Evolutionary conservation across 2,329 filamentous ascomycete species (phyloP), one percentile per base, ranked within the genome.

Genomic region (Colletotrichum lentis): DNA sequence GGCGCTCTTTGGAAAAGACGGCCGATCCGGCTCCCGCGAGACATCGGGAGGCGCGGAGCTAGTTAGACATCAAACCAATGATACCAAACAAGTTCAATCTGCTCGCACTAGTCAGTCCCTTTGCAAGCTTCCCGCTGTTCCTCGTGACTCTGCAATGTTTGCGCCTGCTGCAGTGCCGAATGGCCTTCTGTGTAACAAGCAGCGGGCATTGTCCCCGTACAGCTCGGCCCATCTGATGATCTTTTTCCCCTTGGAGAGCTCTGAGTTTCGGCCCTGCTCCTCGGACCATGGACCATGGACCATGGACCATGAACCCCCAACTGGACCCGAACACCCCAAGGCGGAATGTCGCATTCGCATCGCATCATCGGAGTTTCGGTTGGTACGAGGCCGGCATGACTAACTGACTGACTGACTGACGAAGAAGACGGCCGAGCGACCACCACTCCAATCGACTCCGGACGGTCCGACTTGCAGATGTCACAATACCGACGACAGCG

Each of bases 41-140:
- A 47, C 49, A 52, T 58, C 43, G 44, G 31, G 47, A 39, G 65
- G 58, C 54, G 41, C 49, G 18, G 54, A 52, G 46, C 49, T 64
- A 59, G 43, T 52, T 68, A 68, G 55, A 57, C 24, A 46, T 2
- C 24, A n/a, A 57, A 57, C n/a, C 41, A 57, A 57, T 46, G 55
- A 57, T 57, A 68, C 65, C 65, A 68, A 68, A 65, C 55, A 68
- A n/a, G 57, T 52, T 49, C 47, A 49, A 65, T 56, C 46, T 68
- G 54, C 59, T 68, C 61, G 54, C 1, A 54, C 46, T 20, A 44
- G 35, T 8, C 27, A 31, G 27, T 14, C 37, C 11, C 31, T 47
- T 24, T 14, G 31, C 16, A 37, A 16, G 1, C 2, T 12, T 4
- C 5, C 10, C n/a, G 20, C 37, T 22, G 54, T 24, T 35, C 27